Percentiles rank a stretch among this genome's conserved stretches.
Conservation (phyloP, 179 eudicot species). For the Sideroxylon spinosum region DNA sequence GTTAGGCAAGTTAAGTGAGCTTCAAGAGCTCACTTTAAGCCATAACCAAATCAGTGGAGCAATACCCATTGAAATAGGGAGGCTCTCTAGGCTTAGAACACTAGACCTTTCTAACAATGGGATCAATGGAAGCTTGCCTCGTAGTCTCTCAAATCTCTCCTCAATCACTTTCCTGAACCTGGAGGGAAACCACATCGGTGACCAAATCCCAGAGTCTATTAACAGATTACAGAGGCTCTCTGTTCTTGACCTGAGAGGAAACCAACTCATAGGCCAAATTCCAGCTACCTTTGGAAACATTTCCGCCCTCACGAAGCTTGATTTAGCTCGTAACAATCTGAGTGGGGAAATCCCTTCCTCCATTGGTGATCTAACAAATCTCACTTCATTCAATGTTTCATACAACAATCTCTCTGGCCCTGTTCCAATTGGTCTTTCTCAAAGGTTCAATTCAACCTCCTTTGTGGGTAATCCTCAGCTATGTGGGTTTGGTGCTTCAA, state of each 20-base stretch:
- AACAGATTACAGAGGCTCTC: constrained; percentile 41
- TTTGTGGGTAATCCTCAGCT: constrained; percentile 67
- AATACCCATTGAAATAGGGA: constrained; percentile 47
- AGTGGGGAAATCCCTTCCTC: constrained; percentile 63
- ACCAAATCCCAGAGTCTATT: constrained; percentile 36
- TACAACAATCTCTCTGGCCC: constrained; percentile 75
- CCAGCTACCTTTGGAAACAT: constrained; percentile 47
- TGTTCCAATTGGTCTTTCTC: constrained; percentile 56
- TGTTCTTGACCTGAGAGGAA: constrained; percentile 46
- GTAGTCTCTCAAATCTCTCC: constrained; percentile 37
- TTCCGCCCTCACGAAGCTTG: constrained; percentile 42
- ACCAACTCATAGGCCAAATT: constrained; percentile 44
- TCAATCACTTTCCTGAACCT: constrained; percentile 41
- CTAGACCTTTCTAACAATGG: constrained; percentile 46
- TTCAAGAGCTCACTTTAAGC: constrained; percentile 44
- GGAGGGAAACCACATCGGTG: constrained; percentile 37
- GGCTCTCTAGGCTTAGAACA: constrained; percentile 38
- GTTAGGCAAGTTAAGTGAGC: constrained; percentile 37
- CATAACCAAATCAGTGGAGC: constrained; percentile 44
- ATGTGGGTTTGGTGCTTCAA: constrained; percentile 68
- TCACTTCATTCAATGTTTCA: constrained; percentile 69
- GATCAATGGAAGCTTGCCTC: constrained; percentile 55
- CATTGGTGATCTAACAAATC: constrained; percentile 45
- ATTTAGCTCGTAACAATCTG: constrained; percentile 61
- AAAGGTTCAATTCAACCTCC: constrained; percentile 62